phyloP scores from a whole-genome alignment of 768 basidiomycete genomes.

The Solioccasus polychromus region DNA sequence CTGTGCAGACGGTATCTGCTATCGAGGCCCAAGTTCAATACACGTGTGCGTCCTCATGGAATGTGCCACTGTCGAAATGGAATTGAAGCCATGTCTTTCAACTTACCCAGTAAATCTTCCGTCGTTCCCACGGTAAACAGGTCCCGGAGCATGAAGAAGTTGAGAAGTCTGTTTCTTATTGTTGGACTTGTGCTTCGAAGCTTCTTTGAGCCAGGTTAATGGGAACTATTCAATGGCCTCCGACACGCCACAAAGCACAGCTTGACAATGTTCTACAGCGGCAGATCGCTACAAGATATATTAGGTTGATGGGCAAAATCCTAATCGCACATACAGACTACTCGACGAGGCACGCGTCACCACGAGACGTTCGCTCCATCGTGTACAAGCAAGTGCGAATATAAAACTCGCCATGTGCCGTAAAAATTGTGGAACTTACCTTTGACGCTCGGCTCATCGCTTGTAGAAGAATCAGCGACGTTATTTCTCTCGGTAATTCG shows the following conservation, averaged over 20 bases:
- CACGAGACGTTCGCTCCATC: neutral
- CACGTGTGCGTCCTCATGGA: slow-evolving; percentile 20
- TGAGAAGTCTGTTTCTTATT: slow-evolving; percentile 20
- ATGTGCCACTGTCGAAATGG: slow-evolving; percentile 1
- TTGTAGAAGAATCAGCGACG: slow-evolving; percentile 10
- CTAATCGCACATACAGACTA: neutral
- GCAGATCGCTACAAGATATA: neutral
- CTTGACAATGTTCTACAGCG: slow-evolving; percentile 1
- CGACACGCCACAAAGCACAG: slow-evolving; percentile 26
- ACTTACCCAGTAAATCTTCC: slow-evolving; percentile 2
- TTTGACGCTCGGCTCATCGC: slow-evolving; percentile 3
- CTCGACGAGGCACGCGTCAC: no score
- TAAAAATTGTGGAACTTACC: slow-evolving; percentile 13
- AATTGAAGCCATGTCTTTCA: slow-evolving; percentile 1
- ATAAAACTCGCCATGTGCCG: slow-evolving; percentile 15
- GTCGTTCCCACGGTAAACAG: slow-evolving; percentile 12
- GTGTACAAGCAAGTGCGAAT: neutral
- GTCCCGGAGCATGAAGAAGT: slow-evolving; percentile 20
- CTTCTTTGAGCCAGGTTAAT: slow-evolving; percentile 5
- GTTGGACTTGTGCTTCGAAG: slow-evolving; percentile 14
- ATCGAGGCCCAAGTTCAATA: neutral
- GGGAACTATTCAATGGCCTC: neutral
- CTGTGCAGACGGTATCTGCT: neutral
- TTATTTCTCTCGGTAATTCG: slow-evolving; percentile 11
- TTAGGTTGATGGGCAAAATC: no score